Conservation (phyloP, 345 rosid species). For the Cardiospermum halicacabum region DNA sequence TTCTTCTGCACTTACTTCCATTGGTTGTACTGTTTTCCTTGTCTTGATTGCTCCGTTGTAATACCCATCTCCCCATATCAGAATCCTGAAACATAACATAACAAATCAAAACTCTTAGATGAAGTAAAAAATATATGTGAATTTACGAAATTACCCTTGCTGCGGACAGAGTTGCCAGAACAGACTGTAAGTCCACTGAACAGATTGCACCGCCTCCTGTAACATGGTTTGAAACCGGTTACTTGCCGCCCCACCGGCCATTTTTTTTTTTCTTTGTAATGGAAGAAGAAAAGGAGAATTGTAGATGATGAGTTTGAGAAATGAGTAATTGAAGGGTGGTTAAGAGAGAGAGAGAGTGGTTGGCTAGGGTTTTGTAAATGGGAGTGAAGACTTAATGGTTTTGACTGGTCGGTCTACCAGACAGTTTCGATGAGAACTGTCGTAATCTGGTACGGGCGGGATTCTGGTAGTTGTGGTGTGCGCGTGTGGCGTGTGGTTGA, state of each 20-base stretch:
- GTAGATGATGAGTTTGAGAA: conserved; percentile 45
- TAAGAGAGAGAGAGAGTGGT: conserved; percentile 12
- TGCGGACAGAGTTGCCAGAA: conserved; percentile 94
- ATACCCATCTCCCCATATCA: conserved; percentile 90
- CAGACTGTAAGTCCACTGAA: conserved; percentile 92
- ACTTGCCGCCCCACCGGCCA: conserved; percentile 49
- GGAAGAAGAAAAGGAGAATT: neutral
- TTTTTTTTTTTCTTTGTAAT: too few relatives aligned
- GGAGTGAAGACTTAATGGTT: neutral
- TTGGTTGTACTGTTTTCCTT: conserved; percentile 88
- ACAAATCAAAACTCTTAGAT: too few relatives aligned
- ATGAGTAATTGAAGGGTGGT: conserved; percentile 41
- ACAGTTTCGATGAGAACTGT: conserved; percentile 27
- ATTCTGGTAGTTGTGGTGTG: conserved; percentile 11
- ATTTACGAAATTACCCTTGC: conserved; percentile 73
- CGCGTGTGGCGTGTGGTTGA: neutral
- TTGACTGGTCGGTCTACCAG: conserved; percentile 96
- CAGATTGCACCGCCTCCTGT: conserved; percentile 85
- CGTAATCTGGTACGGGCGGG: neutral
- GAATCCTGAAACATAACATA: conserved; percentile 40
- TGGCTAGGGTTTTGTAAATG: conserved; percentile 8
- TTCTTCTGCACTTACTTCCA: conserved; percentile 88
- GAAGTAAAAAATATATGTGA: too few relatives aligned
- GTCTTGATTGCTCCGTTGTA: conserved; percentile 98
- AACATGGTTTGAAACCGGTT: conserved; percentile 61